phyloP scores from a whole-genome alignment of 2,329 filamentous ascomycete species.

The Colletotrichum karsti region DNA sequence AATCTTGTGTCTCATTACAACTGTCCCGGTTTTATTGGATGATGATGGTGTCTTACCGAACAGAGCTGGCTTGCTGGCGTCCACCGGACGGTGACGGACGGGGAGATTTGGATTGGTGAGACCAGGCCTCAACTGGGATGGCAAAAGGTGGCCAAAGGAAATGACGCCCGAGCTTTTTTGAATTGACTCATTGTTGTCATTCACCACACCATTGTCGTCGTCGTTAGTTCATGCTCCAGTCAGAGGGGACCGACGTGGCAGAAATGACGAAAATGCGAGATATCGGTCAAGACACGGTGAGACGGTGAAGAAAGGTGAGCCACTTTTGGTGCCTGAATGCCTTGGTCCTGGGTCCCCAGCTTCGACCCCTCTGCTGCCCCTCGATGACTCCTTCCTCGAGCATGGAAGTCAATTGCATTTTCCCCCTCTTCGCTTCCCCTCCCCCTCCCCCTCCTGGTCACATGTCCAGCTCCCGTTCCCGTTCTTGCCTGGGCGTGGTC shows the following conservation, averaged over 20 bases:
- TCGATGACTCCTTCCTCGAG: no score
- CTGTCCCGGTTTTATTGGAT: background rate
- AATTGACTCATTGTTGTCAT: no score
- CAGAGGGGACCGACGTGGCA: no score
- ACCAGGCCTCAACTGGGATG: background rate
- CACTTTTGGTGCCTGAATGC: background rate
- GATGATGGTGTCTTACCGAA: background rate
- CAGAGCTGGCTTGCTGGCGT: no score
- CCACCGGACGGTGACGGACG: background rate
- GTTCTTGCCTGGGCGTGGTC: no score
- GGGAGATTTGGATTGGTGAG: background rate
- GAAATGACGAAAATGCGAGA: no score
- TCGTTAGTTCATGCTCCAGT: no score
- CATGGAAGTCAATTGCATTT: no score
- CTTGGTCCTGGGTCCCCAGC: no score
- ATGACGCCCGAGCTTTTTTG: background rate
- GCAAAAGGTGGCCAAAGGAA: background rate
- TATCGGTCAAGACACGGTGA: no score
- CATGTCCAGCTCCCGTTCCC: background rate
- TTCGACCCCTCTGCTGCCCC: background rate
- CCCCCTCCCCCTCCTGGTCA: background rate
- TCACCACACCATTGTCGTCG: no score
- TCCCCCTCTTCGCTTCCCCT: background rate
- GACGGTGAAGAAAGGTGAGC: no score
- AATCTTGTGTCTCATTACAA: background rate